Conservation (phyloP, 306 rosid genomes). For the Ormosia emarginata region DNA sequence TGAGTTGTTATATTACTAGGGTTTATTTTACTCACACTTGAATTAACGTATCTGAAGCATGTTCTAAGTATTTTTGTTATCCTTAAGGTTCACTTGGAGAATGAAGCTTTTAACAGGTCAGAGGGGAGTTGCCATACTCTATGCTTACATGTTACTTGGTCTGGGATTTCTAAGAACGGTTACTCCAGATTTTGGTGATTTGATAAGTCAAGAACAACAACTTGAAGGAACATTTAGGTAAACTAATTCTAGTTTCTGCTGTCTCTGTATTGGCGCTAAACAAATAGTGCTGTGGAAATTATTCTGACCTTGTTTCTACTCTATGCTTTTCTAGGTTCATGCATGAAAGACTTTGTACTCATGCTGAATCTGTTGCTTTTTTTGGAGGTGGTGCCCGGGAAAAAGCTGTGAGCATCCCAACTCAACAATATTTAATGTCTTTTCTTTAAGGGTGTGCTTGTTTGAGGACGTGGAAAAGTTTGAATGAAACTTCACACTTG, state of each 20-base stretch:
- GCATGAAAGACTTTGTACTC: constrained; percentile 97
- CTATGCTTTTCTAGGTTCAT: constrained; percentile 69
- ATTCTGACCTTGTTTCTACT: constrained; percentile 17
- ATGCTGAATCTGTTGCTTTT: constrained; percentile 99
- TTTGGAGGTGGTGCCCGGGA: constrained; percentile 99
- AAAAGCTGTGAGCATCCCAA: constrained; percentile 74
- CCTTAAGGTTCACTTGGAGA: constrained; percentile 97
- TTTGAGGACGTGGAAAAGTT: neutral
- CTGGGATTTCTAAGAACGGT: constrained; percentile 81
- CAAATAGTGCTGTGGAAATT: constrained; percentile 10
- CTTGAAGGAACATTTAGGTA: constrained; percentile 98
- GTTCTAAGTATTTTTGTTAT: neutral
- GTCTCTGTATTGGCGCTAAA: constrained; percentile 15
- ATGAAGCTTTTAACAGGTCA: constrained; percentile 96
- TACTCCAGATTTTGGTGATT: constrained; percentile 97
- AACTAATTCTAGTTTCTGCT: constrained; percentile 17
- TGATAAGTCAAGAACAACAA: constrained; percentile 85
- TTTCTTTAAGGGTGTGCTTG: constrained; percentile 1
- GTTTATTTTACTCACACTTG: constrained; percentile 4
- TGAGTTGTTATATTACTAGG: neutral
- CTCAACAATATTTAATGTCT: neutral
- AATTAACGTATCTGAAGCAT: constrained; percentile 5
- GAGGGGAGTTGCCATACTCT: constrained; percentile 91
- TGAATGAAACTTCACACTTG: constrained; percentile 1
- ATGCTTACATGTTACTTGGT: constrained; percentile 95